phyloP scores from a whole-genome alignment of 257 asterid species.

The Solanum habrochaites region DNA sequence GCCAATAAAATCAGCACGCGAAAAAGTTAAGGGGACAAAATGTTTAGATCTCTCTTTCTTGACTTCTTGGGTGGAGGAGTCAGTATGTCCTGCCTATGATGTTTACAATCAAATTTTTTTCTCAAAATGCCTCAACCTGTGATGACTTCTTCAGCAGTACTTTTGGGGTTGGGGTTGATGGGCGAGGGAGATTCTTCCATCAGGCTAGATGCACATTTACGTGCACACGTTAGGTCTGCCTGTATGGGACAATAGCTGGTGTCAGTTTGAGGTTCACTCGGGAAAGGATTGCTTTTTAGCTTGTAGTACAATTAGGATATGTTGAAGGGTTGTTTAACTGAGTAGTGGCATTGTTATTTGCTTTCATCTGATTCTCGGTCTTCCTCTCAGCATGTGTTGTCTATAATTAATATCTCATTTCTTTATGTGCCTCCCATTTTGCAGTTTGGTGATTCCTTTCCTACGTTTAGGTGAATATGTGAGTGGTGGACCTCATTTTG shows the following conservation, averaged over 20 bases:
- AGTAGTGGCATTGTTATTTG: not conserved
- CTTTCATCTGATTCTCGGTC: not conserved
- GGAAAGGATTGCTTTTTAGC: not conserved
- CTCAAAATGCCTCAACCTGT: not conserved
- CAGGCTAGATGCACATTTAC: not conserved
- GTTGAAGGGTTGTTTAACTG: not conserved
- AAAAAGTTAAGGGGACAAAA: not conserved
- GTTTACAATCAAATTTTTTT: not conserved
- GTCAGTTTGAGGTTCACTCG: not conserved
- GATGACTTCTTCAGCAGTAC: not conserved
- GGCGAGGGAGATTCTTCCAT: not conserved
- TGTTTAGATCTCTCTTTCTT: not conserved
- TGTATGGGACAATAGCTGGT: not conserved
- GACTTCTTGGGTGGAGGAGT: not conserved
- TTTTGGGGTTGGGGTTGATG: not conserved
- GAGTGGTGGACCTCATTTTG: constrained; percentile 83
- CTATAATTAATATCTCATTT: not conserved
- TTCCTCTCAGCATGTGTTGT: not conserved
- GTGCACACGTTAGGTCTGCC: not conserved
- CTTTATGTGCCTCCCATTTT: not conserved
- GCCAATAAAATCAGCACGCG: not conserved
- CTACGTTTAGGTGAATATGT: constrained; percentile 73
- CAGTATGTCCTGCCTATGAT: not conserved
- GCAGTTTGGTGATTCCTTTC: constrained; percentile 77
- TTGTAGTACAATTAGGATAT: not conserved